Evolutionary conservation across 2,329 filamentous ascomycete genomes (phyloP), one percentile per base, ranked within the genome.

Genomic region (Diaporthe sp.): DNA sequence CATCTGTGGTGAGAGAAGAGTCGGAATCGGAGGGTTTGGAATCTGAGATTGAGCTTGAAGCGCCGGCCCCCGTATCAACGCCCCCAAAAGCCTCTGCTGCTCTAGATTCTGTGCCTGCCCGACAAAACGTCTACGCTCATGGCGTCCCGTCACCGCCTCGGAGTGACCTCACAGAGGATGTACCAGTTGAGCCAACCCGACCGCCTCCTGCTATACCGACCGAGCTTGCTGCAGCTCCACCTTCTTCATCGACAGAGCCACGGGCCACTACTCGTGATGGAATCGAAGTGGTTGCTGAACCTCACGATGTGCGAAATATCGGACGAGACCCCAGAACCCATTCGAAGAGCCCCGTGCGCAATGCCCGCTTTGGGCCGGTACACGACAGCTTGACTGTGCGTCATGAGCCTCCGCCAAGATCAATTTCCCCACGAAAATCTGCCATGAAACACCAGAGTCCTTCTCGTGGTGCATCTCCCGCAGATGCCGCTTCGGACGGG

Each of bases 351-450:
- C 93, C 93, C n/a, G 88, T 87, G 34, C 89, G 93, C 47, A 91
- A 89, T 42, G 91, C 94, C 17, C 93, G 91, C 79, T 95, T 95
- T 82, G 91, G 91, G 1, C 81, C 88, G 13, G 87, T 88, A 10
- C 86, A 90, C 22, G 88, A 91, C 47, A 88, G 85, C 57, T 82
- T 92, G 17, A 84, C 88, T 1, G 86, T 93, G 39, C 92, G 88
- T 77, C 94, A 96, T 80, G 89, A 91, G 72, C 94, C 94, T 8
- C 92, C 93, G 31, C 87, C 91, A 42, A 89, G 94, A 65, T 94
- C 94, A 7, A 86, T 94, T 15, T 95, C 94, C 0, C 94, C 94
- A 13, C 91, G 92, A 61, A 96, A 96, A 82, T 95, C 94, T 1
- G 94, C 94, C 2, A 81, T 96, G 77, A 96, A 96, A 81, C 87